Base-by-base conservation (phyloP, 371 early-diverging fungal genomes). In the Globomyces sp. region DNA sequence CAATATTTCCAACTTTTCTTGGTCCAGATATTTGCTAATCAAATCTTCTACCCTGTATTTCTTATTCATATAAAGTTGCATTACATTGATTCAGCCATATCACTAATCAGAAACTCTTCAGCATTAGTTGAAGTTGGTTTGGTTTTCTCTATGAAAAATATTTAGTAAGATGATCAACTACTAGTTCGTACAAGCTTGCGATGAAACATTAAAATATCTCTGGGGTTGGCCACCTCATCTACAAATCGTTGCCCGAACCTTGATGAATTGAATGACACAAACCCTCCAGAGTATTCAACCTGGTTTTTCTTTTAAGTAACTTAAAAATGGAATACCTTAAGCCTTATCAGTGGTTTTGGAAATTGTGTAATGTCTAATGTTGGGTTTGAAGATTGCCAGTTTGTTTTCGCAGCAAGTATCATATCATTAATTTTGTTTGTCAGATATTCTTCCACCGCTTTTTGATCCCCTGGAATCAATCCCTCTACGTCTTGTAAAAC, bases 151-250 rank as follows among this genome's bases (percentile, higher is more conserved):
- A 63, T 42, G 13, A 49, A 9, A 47, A 3, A 47, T 41, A 1
- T 51, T 4, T 57, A n/a, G 37, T 57, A 24, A 24, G 24, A 24
- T 24, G 24, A 24, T 24, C 24, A 24, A 24, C 0, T 24, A 11
- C 48, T 5, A 5, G n/a, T 39, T 43, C 45, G 37, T 55, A 58
- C 53, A 2, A 73, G 65, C 58, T 69, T 74, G 34, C 91, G 82
- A 64, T 87, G 86, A 71, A 98, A 92, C 48, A 86, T 84, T 4
- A 99, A 74, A 51, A 95, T 87, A 61, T 99, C 99, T 45, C 88
- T 86, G 0, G 96, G 93, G 74, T 99, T 99, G n/a, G 99, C 99
- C 0, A 97, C 93, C 6, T 78, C 74, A 24, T 90, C 87, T 4
- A 86, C 87, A 80, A 93, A 95, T 48, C 80, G 74, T 60, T 89